Conservation (phyloP, 2,329 filamentous ascomycete genomes). For the Venturia asperata region DNA sequence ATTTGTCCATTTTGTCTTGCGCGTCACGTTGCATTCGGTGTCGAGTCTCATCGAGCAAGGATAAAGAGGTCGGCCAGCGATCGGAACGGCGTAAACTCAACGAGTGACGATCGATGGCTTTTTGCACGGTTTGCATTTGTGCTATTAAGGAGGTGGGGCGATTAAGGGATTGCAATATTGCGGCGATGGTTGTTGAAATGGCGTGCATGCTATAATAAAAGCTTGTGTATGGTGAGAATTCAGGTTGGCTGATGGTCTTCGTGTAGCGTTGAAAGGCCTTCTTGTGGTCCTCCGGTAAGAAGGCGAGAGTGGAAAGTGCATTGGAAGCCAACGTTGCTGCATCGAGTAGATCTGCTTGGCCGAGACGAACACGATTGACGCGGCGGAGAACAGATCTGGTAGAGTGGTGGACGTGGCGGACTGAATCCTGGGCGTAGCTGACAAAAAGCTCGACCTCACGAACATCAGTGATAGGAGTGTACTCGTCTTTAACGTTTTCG, state of each 20-base stretch:
- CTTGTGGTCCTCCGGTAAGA: conserved; percentile 61
- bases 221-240: conserved; percentile 63
- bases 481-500: conserved; percentile 84
- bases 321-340: conserved; percentile 49
- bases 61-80: conserved; percentile 61
- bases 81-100: conserved; percentile 66
- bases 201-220: conserved; percentile 73
- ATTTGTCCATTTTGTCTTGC: conserved; percentile 67
- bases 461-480: conserved; percentile 70
- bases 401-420: conserved; percentile 75
- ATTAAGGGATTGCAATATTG: conserved; percentile 70
- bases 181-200: conserved; percentile 75
- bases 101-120: conserved; percentile 70
- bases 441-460: conserved; percentile 90
- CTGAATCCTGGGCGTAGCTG: conserved; percentile 80
- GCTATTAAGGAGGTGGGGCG: conserved; percentile 72
- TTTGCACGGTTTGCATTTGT: conserved; percentile 65
- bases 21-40: conserved; percentile 76
- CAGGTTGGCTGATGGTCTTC: conserved; percentile 55
- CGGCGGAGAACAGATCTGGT: conserved; percentile 76
- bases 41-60: conserved; percentile 79
- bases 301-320: conserved; percentile 40
- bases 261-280: conserved; percentile 68
- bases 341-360: conserved; percentile 59
- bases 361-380: conserved; percentile 64